Conservation (phyloP, 352 stramenopile species). For the Detonula confervacea region DNA sequence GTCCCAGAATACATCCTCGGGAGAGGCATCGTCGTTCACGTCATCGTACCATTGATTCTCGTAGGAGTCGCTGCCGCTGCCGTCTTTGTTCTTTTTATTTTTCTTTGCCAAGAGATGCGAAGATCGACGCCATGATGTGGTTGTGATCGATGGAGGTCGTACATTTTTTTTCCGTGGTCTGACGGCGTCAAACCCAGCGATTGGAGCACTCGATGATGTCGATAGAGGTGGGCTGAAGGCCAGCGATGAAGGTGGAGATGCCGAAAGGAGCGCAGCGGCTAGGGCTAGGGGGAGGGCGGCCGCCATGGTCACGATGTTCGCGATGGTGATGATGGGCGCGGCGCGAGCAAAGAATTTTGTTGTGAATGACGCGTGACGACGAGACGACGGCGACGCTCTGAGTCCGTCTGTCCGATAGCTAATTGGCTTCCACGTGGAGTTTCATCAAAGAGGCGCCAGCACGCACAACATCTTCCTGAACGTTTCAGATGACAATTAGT, state of each 20-base stretch:
- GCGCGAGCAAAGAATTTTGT: too few relatives aligned
- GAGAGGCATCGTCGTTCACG: slow-evolving; percentile 64
- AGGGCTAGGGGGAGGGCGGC: slow-evolving; percentile 2
- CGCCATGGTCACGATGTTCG: slow-evolving; percentile 5
- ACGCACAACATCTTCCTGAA: too few relatives aligned
- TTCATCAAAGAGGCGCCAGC: too few relatives aligned
- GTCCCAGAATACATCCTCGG: slow-evolving; percentile 79
- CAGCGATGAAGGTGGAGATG: slow-evolving; percentile 6
- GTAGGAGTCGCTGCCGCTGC: not conserved
- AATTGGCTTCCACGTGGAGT: too few relatives aligned
- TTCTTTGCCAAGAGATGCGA: not conserved
- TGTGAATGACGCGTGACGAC: too few relatives aligned
- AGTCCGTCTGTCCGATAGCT: too few relatives aligned
- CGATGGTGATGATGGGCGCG: too few relatives aligned
- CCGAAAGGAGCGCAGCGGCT: not conserved
- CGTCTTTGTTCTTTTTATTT: slow-evolving; percentile 15
- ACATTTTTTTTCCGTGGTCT: slow-evolving; percentile 1
- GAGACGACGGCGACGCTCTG: too few relatives aligned
- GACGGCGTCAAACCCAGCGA: not conserved
- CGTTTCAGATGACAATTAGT: too few relatives aligned
- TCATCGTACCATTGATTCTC: slow-evolving; percentile 76
- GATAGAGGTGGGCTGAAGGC: not conserved
- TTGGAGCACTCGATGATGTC: not conserved
- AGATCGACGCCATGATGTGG: not conserved
- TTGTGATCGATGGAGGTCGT: not conserved